These are phyloP conservation scores for Claviceps fusiformis DNA, from an alignment of 2,329 filamentous ascomycete species.

Conservation along the genomic window DNA sequence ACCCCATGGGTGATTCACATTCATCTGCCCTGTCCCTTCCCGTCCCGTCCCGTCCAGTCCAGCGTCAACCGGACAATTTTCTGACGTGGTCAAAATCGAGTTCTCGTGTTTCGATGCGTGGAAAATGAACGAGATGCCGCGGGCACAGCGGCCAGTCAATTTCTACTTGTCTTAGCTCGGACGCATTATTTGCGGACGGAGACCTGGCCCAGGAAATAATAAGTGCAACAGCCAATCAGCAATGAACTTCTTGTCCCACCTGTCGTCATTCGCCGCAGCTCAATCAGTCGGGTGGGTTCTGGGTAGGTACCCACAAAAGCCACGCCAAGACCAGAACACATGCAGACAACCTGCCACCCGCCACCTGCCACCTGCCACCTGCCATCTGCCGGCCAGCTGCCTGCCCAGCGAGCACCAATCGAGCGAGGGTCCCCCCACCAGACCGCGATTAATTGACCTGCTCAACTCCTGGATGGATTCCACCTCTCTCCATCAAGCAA, in stretches of 20 bases:
- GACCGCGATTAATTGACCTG: not conserved
- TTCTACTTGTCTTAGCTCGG: too few relatives aligned
- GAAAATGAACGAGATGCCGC: too few relatives aligned
- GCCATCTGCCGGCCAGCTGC: not conserved
- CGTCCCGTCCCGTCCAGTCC: not conserved
- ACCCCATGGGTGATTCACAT: not conserved
- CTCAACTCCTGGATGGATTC: not conserved
- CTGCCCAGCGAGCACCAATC: not conserved
- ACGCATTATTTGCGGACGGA: not conserved
- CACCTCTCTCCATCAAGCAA: not conserved
- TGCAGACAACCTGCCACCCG: too few relatives aligned
- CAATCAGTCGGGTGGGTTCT: not conserved
- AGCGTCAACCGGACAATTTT: not conserved
- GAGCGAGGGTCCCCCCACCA: not conserved
- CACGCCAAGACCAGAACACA: too few relatives aligned
- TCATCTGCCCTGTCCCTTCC: not conserved
- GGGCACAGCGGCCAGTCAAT: too few relatives aligned
- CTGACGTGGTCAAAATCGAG: not conserved
- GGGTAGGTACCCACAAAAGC: not conserved
- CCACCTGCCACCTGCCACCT: not conserved
- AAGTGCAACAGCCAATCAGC: not conserved
- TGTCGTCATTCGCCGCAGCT: not conserved
- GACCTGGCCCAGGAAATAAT: not conserved
- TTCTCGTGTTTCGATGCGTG: not conserved
- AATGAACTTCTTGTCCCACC: not conserved